phyloP scores from a whole-genome alignment of 495 filamentous ascomycete genomes.

The Immersiella caudata region DNA sequence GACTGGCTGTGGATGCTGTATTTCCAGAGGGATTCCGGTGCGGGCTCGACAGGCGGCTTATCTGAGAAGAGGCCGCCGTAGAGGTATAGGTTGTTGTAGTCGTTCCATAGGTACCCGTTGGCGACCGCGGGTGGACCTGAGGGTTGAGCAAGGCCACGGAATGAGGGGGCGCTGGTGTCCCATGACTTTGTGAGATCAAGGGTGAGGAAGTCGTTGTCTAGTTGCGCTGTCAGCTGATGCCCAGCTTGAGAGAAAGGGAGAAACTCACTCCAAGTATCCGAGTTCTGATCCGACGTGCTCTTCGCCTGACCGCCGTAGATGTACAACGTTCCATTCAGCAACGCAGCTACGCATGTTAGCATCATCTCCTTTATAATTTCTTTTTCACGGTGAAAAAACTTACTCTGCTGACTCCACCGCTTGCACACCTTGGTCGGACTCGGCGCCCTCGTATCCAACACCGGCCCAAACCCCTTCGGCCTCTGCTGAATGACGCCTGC shows the following conservation, averaged over 20 bases:
- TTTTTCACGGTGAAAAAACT: constrained; percentile 12
- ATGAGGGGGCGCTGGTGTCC: constrained; percentile 63
- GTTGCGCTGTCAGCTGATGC: constrained; percentile 28
- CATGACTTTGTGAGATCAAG: constrained; percentile 68
- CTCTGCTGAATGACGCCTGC: constrained; percentile 46
- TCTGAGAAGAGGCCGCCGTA: constrained; percentile 75
- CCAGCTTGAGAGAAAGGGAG: neutral
- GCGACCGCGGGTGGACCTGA: constrained; percentile 70
- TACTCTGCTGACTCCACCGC: constrained; percentile 70
- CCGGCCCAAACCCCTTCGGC: constrained; percentile 27
- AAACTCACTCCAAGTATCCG: constrained; percentile 64
- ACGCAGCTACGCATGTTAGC: constrained; percentile 43
- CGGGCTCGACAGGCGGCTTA: constrained; percentile 54
- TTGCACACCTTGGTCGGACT: constrained; percentile 62
- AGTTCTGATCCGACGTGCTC: constrained; percentile 52
- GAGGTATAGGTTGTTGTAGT: constrained; percentile 64
- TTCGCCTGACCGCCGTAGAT: constrained; percentile 72
- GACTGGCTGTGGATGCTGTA: constrained; percentile 60
- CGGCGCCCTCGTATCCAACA: constrained; percentile 43
- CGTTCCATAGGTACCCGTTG: constrained; percentile 73
- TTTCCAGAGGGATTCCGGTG: constrained; percentile 63
- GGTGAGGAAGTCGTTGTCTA: constrained; percentile 70
- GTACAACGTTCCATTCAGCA: constrained; percentile 73
- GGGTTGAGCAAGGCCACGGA: constrained; percentile 63
- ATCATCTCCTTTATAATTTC: neutral